Evolutionary conservation across 2,329 filamentous ascomycete species (phyloP), one percentile per base, ranked within the genome.

Genomic region (Colletotrichum trifolii): DNA sequence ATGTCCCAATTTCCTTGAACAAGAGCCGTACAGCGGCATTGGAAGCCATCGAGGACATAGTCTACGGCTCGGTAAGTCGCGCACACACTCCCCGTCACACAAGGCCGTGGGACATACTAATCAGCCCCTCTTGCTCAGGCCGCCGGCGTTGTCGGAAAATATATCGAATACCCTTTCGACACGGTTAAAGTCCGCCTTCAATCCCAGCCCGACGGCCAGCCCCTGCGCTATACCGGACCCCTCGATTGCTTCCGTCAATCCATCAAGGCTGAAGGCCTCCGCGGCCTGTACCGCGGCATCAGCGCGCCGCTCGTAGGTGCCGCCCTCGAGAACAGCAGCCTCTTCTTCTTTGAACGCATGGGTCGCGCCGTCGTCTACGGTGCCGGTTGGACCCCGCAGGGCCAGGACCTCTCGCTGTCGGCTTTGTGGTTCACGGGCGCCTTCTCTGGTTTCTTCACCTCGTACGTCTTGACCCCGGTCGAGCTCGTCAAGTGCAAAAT

Each of bases 401-500:
- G 86, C 46, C 80, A 87, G 55, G 84, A 87, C 0, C 81, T 98
- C 2, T 90, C 94, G 0, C 85, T 97, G n/a, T 79, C 85, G 1
- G 90, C 89, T 1, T 84, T 98, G 13, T 87, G 93, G 76, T 80
- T 89, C 55, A 96, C 93, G 15, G 96, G 96, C 50, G 95, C 92
- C 53, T 90, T 93, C 63, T 91, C 94, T 1, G 96, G 96, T 39
- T 91, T 92, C 43, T 91, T 97, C 73, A 97, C 96, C 0, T 97
- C 93, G 0, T 85, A 97, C 52, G 88, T 97, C 38, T 87, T 99
- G 67, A 99, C 96, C 0, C 96, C 96, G 0, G 93, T 99, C 70
- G 96, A 99, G 80, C 87, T 99, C 56, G 92, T 99, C 75, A 99
- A 99, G 80, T 99, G 96, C 86, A 96, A 96, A 79, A 97, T 99